Percentiles rank a stretch among this genome's conserved stretches.
Conservation (phyloP, 495 filamentous ascomycete genomes). For the Wilcoxina mikolae region DNA sequence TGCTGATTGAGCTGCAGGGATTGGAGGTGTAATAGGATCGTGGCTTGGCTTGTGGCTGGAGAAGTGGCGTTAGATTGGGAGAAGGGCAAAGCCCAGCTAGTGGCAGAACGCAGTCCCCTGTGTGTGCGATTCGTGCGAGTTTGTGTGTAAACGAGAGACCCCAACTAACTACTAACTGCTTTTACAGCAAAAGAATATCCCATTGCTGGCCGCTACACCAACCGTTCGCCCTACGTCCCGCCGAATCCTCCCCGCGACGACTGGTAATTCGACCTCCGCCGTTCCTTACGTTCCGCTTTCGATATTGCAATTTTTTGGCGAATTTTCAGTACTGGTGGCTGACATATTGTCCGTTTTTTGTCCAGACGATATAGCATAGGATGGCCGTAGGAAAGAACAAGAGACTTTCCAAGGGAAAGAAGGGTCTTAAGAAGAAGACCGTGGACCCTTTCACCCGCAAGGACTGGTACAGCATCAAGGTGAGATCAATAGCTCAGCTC, state of each 20-base stretch:
- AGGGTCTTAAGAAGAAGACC: conserved; percentile 98
- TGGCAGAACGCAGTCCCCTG: not conserved
- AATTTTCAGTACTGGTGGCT: not conserved
- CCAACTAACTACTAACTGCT: too few relatives aligned
- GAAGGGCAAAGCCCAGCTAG: too few relatives aligned
- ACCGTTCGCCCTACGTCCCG: not conserved
- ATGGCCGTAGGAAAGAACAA: conserved; percentile 74
- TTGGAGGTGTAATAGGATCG: too few relatives aligned
- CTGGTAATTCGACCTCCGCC: not conserved
- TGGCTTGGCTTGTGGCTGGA: too few relatives aligned
- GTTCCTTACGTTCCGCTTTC: not conserved
- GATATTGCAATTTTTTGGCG: too few relatives aligned
- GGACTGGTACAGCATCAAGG: conserved; percentile 98
- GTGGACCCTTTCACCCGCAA: conserved; percentile 95
- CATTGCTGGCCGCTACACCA: not conserved
- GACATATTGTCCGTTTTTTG: not conserved
- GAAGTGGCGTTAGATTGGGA: too few relatives aligned
- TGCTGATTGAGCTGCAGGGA: too few relatives aligned
- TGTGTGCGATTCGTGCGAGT: too few relatives aligned
- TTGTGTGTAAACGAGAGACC: too few relatives aligned
- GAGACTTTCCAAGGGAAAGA: conserved; percentile 99
- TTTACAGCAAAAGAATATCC: too few relatives aligned
- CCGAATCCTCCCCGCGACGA: conserved; percentile 6
- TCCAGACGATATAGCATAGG: conserved; percentile 10
- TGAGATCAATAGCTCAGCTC: conserved; percentile 51